These are phyloP conservation scores for Aspergillus sclerotialis DNA, from an alignment of 2,329 filamentous ascomycete species.

Conservation along the genomic window DNA sequence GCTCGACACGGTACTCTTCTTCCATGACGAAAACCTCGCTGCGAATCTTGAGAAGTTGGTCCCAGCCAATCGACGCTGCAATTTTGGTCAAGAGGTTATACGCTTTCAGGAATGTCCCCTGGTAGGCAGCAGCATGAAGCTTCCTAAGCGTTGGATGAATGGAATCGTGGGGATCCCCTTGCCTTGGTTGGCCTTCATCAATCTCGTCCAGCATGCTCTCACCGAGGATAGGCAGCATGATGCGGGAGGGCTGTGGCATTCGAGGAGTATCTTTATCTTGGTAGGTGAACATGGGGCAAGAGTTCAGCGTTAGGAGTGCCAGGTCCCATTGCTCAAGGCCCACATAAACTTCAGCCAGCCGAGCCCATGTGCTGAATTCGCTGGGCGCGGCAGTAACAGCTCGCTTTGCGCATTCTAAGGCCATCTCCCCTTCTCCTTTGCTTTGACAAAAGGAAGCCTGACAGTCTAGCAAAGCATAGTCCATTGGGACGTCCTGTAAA, in stretches of 20 bases:
- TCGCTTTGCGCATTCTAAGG: conserved; percentile 85
- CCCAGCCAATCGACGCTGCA: conserved; percentile 95
- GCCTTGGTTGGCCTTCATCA: conserved; percentile 70
- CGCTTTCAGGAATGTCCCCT: conserved; percentile 90
- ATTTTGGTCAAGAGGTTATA: conserved; percentile 93
- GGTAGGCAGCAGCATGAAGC: conserved; percentile 80
- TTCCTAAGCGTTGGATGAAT: conserved; percentile 82
- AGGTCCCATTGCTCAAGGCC: conserved; percentile 94
- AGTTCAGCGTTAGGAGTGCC: conserved; percentile 89
- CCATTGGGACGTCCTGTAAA: conserved; percentile 88
- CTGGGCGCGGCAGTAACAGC: conserved; percentile 92
- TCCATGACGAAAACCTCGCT: conserved; percentile 99
- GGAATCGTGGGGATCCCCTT: conserved; percentile 72
- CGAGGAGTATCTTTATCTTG: conserved; percentile 94
- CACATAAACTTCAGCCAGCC: conserved; percentile 88
- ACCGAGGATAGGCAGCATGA: conserved; percentile 76
- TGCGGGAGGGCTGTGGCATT: conserved; percentile 86
- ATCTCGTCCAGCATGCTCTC: conserved; percentile 94
- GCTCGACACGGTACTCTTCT: conserved; percentile 88
- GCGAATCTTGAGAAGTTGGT: conserved; percentile 85
- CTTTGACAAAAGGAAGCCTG: conserved; percentile 86
- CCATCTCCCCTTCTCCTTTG: conserved; percentile 81
- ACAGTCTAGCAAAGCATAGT: conserved; percentile 91
- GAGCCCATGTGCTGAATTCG: conserved; percentile 95
- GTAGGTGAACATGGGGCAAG: conserved; percentile 99